Base-by-base conservation (phyloP, 192 early-diverging fungal species). In the Backusella sp. region DNA sequence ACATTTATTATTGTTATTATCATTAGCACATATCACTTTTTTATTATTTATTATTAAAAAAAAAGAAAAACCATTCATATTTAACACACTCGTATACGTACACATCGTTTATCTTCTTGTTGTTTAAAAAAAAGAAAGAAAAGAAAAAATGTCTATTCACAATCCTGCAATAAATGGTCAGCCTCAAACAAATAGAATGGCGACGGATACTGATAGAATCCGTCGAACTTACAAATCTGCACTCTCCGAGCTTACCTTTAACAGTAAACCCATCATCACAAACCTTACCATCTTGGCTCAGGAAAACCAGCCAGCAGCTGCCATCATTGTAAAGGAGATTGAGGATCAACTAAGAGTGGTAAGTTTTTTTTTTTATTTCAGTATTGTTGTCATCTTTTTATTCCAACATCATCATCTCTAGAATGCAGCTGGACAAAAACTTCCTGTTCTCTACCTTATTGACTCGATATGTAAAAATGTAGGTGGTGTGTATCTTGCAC, bases 401-500 rank as follows among this genome's bases (percentile, higher is more conserved):
- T 34, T 32, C 19, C 15, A 72, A 62, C 32, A 35, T 67, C 15
- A 2, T 67, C 7, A 67, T 28, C 4, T 28, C 11, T 85, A 96
- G 94, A 90, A 87, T 28, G 85, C 86, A 8, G 86, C 92, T 12
- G 86, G 79, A 17, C 90, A 92, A 78, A 97, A 97, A 83, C 87
- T 99, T 12, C 96, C 96, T 11, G 86, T 92, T 0, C 83, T 99
- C 19, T 99, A 96, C 81, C 84, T 99, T 44, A 87, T 99, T 35
- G 97, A 99, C 84, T 99, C 97, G 19, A 99, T 99, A 23, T 90
- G 91, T 79, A 99, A 99, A 82, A 97, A 97, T 82, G 93, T 96
- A 49, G 95, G 96, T 26, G 89, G 86, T 15, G 84, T 84, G 26
- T 99, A 96, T 84, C 73, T 93, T 4, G 76, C 80, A 19, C 80